phyloP scores from a whole-genome alignment of 805 yeast genomes.

The Blastobotrys parvus region DNA sequence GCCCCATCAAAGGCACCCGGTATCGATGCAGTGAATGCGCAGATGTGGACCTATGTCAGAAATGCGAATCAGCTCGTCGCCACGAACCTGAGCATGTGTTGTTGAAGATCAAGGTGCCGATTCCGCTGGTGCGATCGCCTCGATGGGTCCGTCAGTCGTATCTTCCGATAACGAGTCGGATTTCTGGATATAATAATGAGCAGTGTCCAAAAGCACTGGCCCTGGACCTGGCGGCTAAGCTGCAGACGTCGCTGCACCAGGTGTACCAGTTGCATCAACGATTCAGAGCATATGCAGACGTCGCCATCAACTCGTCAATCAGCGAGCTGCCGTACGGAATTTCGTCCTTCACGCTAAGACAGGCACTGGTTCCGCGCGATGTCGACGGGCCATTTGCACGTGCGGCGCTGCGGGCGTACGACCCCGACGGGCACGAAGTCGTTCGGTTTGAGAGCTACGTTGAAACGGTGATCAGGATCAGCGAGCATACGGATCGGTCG shows the following conservation, averaged over 20 bases:
- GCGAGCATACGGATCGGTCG: too few relatives aligned
- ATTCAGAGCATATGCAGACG: conserved; percentile 4
- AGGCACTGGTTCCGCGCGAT: conserved; percentile 1
- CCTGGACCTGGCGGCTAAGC: conserved; percentile 4
- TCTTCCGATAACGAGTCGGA: conserved; percentile 8
- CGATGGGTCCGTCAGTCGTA: conserved; percentile 17
- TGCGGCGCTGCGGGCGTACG: conserved; percentile 11
- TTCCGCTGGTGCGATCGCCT: conserved; percentile 23
- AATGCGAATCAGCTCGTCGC: conserved; percentile 28
- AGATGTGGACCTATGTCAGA: conserved; percentile 46
- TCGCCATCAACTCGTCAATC: neutral
- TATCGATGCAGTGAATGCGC: conserved; percentile 45
- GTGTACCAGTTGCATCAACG: conserved; percentile 6
- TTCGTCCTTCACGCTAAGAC: neutral
- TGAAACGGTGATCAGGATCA: too few relatives aligned
- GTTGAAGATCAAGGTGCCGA: conserved; percentile 22
- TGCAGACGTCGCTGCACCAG: neutral
- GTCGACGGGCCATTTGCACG: conserved; percentile 2
- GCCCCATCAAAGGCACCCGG: conserved; percentile 39
- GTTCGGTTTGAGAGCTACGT: conserved; percentile 16
- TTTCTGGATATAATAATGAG: neutral
- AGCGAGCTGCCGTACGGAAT: conserved; percentile 3
- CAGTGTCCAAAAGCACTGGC: conserved; percentile 2
- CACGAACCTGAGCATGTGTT: conserved; percentile 22
- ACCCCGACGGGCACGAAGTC: conserved; percentile 17